phyloP scores from a whole-genome alignment of 2,329 filamentous ascomycete genomes.

The Alternaria hordeiaustralica region DNA sequence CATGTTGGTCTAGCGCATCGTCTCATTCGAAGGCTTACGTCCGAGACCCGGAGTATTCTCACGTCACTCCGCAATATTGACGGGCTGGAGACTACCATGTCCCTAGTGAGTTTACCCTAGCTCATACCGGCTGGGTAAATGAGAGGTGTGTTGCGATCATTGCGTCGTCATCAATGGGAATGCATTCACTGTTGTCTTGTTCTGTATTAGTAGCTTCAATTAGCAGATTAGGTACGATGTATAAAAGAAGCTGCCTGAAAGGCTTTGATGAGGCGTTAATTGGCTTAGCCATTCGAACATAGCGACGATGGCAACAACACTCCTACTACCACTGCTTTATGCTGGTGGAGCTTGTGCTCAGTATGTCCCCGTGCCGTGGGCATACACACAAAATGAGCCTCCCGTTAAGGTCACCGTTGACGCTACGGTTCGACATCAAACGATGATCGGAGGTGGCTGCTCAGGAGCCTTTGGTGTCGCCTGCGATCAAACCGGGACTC shows the following conservation, averaged over 20 bases:
- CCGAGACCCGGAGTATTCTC: neutral
- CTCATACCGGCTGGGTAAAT: neutral
- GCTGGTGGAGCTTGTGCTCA: neutral
- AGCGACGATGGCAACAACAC: neutral
- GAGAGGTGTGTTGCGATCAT: neutral
- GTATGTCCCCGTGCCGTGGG: slow-evolving; percentile 6
- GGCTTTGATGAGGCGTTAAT: too few relatives aligned
- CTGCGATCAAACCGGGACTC: slow-evolving; percentile 12
- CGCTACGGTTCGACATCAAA: slow-evolving; percentile 7
- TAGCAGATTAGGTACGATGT: neutral
- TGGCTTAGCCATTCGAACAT: neutral
- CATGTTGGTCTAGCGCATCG: neutral
- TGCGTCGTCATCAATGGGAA: neutral
- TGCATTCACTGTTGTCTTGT: neutral
- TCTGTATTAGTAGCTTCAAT: neutral
- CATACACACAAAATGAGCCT: slow-evolving; percentile 1
- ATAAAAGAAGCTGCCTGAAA: neutral
- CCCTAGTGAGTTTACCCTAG: neutral
- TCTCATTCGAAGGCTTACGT: neutral
- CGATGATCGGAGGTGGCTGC: slow-evolving; percentile 13
- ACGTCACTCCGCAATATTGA: neutral
- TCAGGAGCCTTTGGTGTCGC: slow-evolving; percentile 14
- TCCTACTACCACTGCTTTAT: slow-evolving; percentile 2
- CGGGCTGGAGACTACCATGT: neutral
- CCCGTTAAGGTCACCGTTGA: slow-evolving; percentile 3